Evolutionary conservation across 192 early-diverging fungal species (phyloP).

Genomic region (Backusella macrospora): DNA sequence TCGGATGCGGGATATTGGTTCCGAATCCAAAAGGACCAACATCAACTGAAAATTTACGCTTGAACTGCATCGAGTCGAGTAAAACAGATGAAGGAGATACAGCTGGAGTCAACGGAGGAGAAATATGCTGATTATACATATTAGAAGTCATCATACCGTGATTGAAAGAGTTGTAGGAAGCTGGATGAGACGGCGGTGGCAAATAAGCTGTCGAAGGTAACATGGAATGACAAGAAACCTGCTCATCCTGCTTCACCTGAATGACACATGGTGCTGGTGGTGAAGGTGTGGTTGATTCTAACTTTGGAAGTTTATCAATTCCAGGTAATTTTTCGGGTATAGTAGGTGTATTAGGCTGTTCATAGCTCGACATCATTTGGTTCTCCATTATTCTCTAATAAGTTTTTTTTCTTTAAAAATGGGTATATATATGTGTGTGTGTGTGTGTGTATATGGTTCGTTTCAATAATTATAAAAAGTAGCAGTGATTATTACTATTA

Average conservation of each 20-base stretch:
- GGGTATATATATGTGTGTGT: background rate
- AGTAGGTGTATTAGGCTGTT: conserved; percentile 22
- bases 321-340: conserved; percentile 38
- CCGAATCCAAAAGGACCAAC: conserved; percentile 37
- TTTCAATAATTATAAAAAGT: conserved; percentile 6
- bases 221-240: conserved; percentile 21
- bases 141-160: background rate
- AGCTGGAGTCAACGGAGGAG: conserved; percentile 41
- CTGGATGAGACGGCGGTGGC: conserved; percentile 26
- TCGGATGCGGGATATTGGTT: conserved; percentile 25
- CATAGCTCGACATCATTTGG: conserved; percentile 29
- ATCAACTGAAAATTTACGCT: conserved; percentile 42
- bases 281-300: conserved; percentile 23
- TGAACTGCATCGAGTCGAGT: conserved; percentile 32
- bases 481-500: background rate
- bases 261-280: conserved; percentile 8
- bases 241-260: conserved; percentile 5
- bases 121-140: conserved; percentile 29
- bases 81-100: conserved; percentile 39
- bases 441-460: background rate
- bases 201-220: conserved; percentile 28
- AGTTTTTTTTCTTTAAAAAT: background rate
- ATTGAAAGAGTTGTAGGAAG: conserved; percentile 19
- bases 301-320: conserved; percentile 31
- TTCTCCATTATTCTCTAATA: background rate